Evolutionary conservation across 768 basidiomycete species (phyloP), one percentile per base, ranked within the genome.

Genomic region (Tephrocybe sp.): DNA sequence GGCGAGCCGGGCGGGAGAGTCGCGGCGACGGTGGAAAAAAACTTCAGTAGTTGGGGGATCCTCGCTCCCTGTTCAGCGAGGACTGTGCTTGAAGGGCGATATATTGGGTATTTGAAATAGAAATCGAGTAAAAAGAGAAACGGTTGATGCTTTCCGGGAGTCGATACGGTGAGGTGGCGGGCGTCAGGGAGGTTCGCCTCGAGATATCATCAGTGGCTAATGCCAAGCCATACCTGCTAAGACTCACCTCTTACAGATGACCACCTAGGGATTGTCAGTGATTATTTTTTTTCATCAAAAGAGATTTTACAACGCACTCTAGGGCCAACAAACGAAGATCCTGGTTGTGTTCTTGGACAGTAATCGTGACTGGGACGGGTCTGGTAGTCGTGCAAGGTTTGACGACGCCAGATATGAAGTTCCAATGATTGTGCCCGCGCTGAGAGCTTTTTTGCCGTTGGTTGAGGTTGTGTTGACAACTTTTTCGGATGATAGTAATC

Each of bases 291-390:
- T 48, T 12, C 42, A 40, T 30, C 51, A 52, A 46, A 48, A 40
- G 51, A 50, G 53, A 49, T 54, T 49, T 21, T 5, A 35, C 7
- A n/a, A 66, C 86, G 58, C 54, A 89, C 88, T 80, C 80, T 66
- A 84, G 81, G 84, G 84, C 84, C 85, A 88, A 69, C 67, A 87
- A 76, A 77, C 87, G 87, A 67, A 89, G 84, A 76, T 89, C 87
- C 69, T 70, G 78, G 72, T 88, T 87, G 74, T 83, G 80, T 77
- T 75, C 72, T 66, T 87, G 84, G 80, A 82, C 81, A 82, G 80
- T 75, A 86, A 87, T 89, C 66, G 64, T 88, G 82, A 69, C 66
- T 51, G 54, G 59, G 39, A 44, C 22, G 45, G 47, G 32, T 67
- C 70, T 70, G 69, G 70, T 64, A 59, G 77, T 71, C 78, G 70